Evolutionary conservation across 2,329 filamentous ascomycete genomes (phyloP), one percentile per base, ranked within the genome.

Genomic region (Fusarium liriodendri): DNA sequence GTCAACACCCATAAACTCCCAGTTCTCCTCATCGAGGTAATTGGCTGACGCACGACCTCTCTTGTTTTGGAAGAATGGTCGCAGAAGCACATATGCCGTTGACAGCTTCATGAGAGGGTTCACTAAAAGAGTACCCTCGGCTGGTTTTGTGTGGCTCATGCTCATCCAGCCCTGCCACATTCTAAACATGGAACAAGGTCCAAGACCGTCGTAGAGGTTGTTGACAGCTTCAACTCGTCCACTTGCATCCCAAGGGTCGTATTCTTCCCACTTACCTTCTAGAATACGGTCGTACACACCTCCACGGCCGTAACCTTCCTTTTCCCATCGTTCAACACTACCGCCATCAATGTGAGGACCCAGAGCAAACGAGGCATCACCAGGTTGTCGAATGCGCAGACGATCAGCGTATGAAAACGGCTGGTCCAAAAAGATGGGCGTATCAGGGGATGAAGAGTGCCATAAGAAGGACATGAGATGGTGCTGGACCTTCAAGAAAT

Each of bases 161-260:
- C 89, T 90, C 62, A 98, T 82, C 95, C 95, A 98, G 20, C 95
- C 95, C 83, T 98, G 95, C 81, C 94, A 96, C 88, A 95, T 93
- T 42, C 96, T 89, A 83, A 98, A 95, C 86, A 95, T 94, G 54
- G 89, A 92, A 83, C 94, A 97, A 1, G 93, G 91, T 0, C 95
- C 95, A 0, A 95, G 88, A 1, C 95, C 94, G 60, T 94, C 88
- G 80, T 98, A 97, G 37, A 95, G 84, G 81, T 98, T 92, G 69
- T 90, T 91, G 3, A 90, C 88, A 4, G 93, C 94, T 0, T 84
- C 82, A 0, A 96, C 86, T 5, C 95, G 89, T 8, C 89, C 88
- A 72, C 89, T 90, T 0, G 91, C 91, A 77, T 98, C 94, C 90
- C 93, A 98, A 0, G 95, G 90, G 78, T 98, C 94, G 78, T 94